Base-by-base conservation (phyloP, 805 yeast species). In the Metschnikowia henanensis region DNA sequence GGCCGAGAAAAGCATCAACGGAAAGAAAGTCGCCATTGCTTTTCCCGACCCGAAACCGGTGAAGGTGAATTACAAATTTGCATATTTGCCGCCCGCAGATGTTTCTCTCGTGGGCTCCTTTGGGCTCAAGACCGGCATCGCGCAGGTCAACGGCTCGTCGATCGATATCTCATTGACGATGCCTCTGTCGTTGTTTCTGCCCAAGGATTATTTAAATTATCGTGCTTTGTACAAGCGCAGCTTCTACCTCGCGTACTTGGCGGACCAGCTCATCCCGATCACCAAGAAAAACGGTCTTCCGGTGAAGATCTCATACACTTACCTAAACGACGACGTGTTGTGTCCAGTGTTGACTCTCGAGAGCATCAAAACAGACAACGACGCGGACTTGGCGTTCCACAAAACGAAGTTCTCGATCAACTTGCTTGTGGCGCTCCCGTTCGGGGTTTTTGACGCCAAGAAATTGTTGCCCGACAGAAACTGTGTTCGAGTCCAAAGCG, bases 41-140 rank as follows among this genome's bases (percentile, higher is more conserved):
- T 92, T 85, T 65, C 87, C 94, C 10, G 96, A 91, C 59, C 97
- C 97, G 15, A 85, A 83, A 59, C 97, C 97, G 26, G 64, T 76
- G 6, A 79, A 78, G 45, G 73, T 84, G 35, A 84, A 87, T 56
- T 88, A 87, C 65, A 79, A 79, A 50, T 83, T 92, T 53, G 75
- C 80, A 18, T 91, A 79, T 61, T 63, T 66, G 35, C 71, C 81
- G 13, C 99, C 98, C 0, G 77, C 76, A 43, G 82, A 80, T 52
- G 80, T 92, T 12, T 80, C 90, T 7, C 74, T 94, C 30, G 84
- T 88, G 7, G 98, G 99, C 1, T 82, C 96, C 6, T 92, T 88
- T 69, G 94, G 96, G 3, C 71, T 92, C 51, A 88, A 88, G 56
- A 82, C 96, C 0, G 89, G 86, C 3, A 83, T 87, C 19, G 75